These are phyloP conservation scores for Grosmannia serpens DNA, from an alignment of 2,329 filamentous ascomycete genomes.

Conservation along the genomic window DNA sequence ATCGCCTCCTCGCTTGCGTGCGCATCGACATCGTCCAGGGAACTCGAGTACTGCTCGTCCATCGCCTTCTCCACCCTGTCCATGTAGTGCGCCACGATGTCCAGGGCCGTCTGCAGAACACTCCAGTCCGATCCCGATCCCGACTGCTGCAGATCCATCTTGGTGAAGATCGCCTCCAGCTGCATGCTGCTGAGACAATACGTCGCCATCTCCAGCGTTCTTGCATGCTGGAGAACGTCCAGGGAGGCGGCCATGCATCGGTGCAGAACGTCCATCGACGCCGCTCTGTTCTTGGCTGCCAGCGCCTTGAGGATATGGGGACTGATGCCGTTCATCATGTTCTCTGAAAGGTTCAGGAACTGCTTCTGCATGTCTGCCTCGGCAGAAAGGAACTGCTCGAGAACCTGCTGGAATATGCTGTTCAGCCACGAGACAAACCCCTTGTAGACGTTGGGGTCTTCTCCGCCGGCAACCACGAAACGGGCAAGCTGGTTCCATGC, in stretches of 20 bases:
- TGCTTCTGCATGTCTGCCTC: conserved; percentile 46
- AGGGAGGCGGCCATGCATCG: conserved; percentile 36
- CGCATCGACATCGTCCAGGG: conserved; percentile 16
- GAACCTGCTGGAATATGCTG: conserved; percentile 42
- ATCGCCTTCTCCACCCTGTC: conserved; percentile 28
- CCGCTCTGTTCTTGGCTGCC: conserved; percentile 39
- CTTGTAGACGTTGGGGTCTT: conserved; percentile 28
- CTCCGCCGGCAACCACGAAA: conserved; percentile 40
- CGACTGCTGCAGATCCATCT: conserved; percentile 29
- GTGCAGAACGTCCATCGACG: conserved; percentile 40
- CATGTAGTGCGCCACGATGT: conserved; percentile 36
- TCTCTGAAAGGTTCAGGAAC: conserved; percentile 35
- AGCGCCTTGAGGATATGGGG: conserved; percentile 36
- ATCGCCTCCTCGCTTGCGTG: conserved; percentile 36
- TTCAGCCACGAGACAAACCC: conserved; percentile 46
- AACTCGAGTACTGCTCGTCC: conserved; percentile 28
- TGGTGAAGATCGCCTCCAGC: conserved; percentile 38
- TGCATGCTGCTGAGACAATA: conserved; percentile 39
- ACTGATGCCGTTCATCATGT: conserved; percentile 29
- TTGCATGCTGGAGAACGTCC: conserved; percentile 36
- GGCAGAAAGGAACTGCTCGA: conserved; percentile 46
- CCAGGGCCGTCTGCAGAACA: conserved; percentile 31
- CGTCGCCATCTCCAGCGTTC: conserved; percentile 33
- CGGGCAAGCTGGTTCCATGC: conserved; percentile 52
- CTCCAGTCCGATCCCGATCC: conserved; percentile 38